These are phyloP conservation scores for Penicillium sp. DNA, from an alignment of 2,329 filamentous ascomycete species.

Conservation along the genomic window DNA sequence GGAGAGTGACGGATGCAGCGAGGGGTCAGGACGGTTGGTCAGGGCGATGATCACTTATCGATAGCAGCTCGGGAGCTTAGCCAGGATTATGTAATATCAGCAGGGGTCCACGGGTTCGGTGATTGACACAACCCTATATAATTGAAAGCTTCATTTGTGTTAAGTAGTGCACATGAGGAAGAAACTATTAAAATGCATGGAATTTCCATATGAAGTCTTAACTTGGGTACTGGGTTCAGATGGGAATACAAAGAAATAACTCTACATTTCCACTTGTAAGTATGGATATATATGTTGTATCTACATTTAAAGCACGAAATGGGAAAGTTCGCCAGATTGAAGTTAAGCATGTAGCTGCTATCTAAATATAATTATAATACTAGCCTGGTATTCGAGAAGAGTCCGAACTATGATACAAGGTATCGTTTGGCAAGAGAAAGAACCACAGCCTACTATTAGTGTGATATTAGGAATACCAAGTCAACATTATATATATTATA, in stretches of 20 bases:
- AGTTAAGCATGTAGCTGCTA: background rate
- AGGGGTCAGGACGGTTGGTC: conserved; percentile 20
- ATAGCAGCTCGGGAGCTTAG: conserved; percentile 9
- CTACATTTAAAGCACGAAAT: background rate
- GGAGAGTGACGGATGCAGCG: conserved; percentile 23
- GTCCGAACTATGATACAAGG: background rate
- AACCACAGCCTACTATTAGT: background rate
- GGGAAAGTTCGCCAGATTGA: background rate
- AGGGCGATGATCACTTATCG: conserved; percentile 23
- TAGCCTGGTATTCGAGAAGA: background rate
- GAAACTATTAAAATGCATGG: background rate
- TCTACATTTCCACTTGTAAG: background rate
- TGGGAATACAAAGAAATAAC: background rate
- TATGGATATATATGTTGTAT: background rate
- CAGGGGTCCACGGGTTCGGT: background rate
- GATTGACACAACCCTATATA: conserved; percentile 1
- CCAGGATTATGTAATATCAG: background rate
- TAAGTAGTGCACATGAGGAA: background rate
- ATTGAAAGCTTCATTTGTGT: background rate
- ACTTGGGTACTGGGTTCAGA: background rate
- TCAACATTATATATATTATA: background rate
- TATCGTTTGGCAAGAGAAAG: background rate
- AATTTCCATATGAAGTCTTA: background rate
- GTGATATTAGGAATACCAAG: background rate
- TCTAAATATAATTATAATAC: background rate